Evolutionary conservation across 176 grass and related monocot species (phyloP).

Genomic region (Oryza meyeriana): DNA sequence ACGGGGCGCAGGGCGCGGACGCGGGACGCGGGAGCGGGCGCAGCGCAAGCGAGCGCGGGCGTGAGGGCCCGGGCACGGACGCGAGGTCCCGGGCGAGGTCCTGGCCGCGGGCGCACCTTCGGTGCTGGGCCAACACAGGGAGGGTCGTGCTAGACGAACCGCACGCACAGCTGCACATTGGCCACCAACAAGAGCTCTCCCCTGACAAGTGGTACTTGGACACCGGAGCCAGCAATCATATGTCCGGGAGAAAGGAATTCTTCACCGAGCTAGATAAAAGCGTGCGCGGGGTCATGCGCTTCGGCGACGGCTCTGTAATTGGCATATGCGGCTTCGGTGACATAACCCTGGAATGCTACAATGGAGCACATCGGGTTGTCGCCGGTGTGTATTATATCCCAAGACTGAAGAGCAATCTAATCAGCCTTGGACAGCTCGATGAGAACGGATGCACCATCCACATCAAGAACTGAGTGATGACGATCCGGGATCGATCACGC

Average conservation of each 20-base stretch:
- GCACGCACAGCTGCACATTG: too few relatives aligned
- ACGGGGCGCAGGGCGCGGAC: too few relatives aligned
- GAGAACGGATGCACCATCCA: background rate
- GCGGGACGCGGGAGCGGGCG: too few relatives aligned
- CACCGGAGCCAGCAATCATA: background rate
- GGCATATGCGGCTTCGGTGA: background rate
- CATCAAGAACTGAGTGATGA: background rate
- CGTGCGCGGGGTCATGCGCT: background rate
- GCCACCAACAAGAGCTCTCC: too few relatives aligned
- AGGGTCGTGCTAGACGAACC: too few relatives aligned
- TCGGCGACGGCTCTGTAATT: too few relatives aligned
- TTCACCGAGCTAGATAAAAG: background rate
- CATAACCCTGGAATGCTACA: background rate
- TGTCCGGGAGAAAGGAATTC: background rate
- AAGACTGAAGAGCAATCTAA: background rate
- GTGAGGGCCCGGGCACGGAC: too few relatives aligned
- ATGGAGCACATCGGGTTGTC: background rate
- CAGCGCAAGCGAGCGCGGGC: too few relatives aligned
- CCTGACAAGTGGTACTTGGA: background rate
- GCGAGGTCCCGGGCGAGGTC: too few relatives aligned
- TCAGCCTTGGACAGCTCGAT: background rate
- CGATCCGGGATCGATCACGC: background rate
- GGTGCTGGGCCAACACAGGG: too few relatives aligned
- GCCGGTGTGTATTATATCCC: background rate
- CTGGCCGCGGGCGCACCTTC: too few relatives aligned